These are phyloP conservation scores for Desmodesmus armatus DNA, from an alignment of 139 green algal species.

Conservation along the genomic window DNA sequence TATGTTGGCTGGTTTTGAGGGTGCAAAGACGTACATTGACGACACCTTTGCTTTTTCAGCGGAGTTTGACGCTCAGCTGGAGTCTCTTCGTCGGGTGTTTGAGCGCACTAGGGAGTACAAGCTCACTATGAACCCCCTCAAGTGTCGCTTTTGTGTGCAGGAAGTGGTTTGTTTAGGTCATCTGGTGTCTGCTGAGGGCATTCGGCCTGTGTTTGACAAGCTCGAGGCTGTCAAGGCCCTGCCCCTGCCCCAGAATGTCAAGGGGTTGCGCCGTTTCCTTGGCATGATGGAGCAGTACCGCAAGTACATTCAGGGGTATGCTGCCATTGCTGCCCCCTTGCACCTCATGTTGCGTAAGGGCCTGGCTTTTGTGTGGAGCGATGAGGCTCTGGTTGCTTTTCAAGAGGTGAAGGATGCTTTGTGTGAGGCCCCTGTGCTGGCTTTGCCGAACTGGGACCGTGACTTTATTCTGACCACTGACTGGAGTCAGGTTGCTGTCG, in stretches of 20 bases:
- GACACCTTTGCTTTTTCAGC: constrained; percentile 38
- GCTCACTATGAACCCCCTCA: constrained; percentile 38
- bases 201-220: constrained; percentile 40
- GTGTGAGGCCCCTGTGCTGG: constrained; percentile 1
- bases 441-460: constrained; percentile 17
- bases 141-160: constrained; percentile 40
- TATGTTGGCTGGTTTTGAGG: constrained; percentile 4
- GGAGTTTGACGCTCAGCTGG: constrained; percentile 25
- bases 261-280: constrained; percentile 36
- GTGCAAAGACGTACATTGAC: constrained; percentile 42
- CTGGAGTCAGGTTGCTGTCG: constrained; percentile 39
- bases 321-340: constrained; percentile 5
- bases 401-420: constrained; percentile 42
- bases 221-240: constrained; percentile 41
- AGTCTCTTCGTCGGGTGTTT: constrained; percentile 12
- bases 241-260: constrained; percentile 17
- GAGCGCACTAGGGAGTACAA: background rate
- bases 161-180: constrained; percentile 33
- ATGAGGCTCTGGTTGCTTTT: constrained; percentile 34
- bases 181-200: constrained; percentile 40
- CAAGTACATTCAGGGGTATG: constrained; percentile 43
- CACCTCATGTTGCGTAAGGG: background rate
- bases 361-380: constrained; percentile 31
- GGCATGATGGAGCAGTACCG: constrained; percentile 34
- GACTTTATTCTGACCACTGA: constrained; percentile 53